These are phyloP conservation scores for Aphanomyces stellatus DNA, from an alignment of 352 stramenopile genomes.

Conservation along the genomic window DNA sequence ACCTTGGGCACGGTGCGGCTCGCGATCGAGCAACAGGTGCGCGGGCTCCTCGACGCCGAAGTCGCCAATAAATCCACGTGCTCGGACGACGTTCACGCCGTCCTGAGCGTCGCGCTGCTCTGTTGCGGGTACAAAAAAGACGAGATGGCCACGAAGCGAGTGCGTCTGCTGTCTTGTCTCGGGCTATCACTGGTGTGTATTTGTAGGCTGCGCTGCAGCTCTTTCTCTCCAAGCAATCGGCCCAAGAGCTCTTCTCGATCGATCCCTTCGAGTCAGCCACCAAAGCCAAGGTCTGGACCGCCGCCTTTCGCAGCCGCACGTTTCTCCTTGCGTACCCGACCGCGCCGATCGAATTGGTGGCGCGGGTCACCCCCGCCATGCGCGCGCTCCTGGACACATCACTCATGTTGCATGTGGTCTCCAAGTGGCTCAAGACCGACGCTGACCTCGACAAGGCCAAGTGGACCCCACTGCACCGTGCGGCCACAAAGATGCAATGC, in stretches of 20 bases:
- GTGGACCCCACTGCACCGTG: constrained; percentile 15
- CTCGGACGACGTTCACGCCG: neutral
- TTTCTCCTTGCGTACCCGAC: neutral
- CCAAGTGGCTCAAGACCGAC: constrained; percentile 51
- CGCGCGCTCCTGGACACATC: neutral
- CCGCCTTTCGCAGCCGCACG: constrained; percentile 4
- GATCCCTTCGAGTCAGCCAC: constrained; percentile 1
- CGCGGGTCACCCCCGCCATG: neutral
- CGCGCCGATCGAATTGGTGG: neutral
- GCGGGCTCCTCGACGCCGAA: constrained; percentile 31
- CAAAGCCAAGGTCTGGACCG: constrained; percentile 7
- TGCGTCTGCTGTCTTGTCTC: neutral
- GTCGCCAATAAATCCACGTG: constrained; percentile 37
- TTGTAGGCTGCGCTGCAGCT: constrained; percentile 13
- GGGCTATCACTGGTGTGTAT: neutral
- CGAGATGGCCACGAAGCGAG: constrained; percentile 2
- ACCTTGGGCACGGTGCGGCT: neutral
- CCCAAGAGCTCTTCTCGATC: neutral
- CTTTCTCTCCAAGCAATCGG: constrained; percentile 7
- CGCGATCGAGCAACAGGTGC: constrained; percentile 23
- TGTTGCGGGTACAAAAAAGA: constrained; percentile 36
- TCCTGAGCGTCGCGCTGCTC: constrained; percentile 26
- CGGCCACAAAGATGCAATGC: constrained; percentile 40
- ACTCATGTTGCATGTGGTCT: constrained; percentile 26
- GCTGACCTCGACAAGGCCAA: constrained; percentile 28